Conservation (phyloP, 2,329 filamentous ascomycete genomes). For the Dryadomyces quercivorus region DNA sequence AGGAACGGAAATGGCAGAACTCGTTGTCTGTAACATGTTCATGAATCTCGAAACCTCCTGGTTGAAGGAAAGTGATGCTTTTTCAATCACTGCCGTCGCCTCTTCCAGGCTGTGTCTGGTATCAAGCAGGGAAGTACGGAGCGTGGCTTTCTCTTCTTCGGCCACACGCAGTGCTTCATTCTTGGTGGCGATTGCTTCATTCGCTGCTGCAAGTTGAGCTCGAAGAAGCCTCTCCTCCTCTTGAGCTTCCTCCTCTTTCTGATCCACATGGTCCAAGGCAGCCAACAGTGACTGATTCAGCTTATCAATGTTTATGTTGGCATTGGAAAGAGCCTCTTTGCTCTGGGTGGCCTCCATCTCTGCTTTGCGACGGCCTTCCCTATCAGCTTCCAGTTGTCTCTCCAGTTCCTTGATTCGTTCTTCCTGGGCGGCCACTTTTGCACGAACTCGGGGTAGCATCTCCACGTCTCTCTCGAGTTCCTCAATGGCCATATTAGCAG, state of each 20-base stretch:
- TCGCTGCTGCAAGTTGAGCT: background rate
- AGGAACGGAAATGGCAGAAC: too few species aligned
- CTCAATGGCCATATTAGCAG: background rate
- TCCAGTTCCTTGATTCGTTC: background rate
- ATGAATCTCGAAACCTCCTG: background rate
- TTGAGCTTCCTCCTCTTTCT: background rate
- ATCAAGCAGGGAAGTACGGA: background rate
- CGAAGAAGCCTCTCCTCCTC: too few species aligned
- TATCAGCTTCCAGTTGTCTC: background rate
- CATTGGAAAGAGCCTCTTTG: background rate
- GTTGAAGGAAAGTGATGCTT: background rate
- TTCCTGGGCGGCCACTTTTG: background rate
- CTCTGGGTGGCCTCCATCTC: background rate
- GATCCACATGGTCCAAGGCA: background rate
- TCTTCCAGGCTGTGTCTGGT: background rate
- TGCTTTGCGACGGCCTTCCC: background rate
- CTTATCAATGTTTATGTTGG: background rate
- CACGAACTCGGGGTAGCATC: background rate
- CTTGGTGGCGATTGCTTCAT: background rate
- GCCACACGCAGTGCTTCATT: background rate
- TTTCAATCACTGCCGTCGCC: background rate
- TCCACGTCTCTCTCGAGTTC: background rate
- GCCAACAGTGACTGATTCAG: background rate
- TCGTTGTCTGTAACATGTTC: background rate
- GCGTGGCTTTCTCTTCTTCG: background rate